These are phyloP conservation scores for Aphanoascus verrucosus DNA, from an alignment of 2,329 filamentous ascomycete genomes.

Conservation along the genomic window DNA sequence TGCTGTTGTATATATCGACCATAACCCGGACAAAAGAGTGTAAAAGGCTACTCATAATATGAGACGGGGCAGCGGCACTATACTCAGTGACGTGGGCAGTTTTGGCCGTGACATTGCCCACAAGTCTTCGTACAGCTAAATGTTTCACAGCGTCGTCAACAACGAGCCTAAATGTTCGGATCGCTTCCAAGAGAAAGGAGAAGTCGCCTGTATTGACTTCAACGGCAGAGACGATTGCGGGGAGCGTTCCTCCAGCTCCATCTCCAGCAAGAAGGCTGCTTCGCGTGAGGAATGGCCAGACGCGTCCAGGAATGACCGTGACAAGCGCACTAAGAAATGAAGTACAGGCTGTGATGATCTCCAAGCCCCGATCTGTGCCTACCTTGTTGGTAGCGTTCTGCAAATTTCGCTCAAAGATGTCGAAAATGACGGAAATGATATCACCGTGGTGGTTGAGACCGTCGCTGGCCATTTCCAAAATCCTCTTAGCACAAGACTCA, in stretches of 20 bases:
- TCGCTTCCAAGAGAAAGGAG: constrained; percentile 62
- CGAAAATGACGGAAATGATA: constrained; percentile 69
- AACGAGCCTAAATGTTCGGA: constrained; percentile 62
- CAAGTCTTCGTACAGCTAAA: constrained; percentile 38
- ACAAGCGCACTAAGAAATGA: constrained; percentile 69
- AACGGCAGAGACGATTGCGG: constrained; percentile 66
- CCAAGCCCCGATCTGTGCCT: constrained; percentile 51
- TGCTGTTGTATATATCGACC: constrained; percentile 77
- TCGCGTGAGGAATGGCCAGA: constrained; percentile 81
- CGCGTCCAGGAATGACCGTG: constrained; percentile 61
- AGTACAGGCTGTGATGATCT: constrained; percentile 62
- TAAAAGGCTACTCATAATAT: constrained; percentile 61
- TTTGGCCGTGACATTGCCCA: constrained; percentile 24
- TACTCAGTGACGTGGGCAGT: constrained; percentile 31
- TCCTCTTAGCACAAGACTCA: constrained; percentile 31
- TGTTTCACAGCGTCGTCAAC: constrained; percentile 60
- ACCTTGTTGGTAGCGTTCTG: constrained; percentile 46
- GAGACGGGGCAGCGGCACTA: constrained; percentile 66
- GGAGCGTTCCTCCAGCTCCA: constrained; percentile 64
- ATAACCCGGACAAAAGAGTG: constrained; percentile 63
- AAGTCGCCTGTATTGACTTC: constrained; percentile 70
- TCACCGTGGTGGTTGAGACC: constrained; percentile 46
- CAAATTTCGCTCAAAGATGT: constrained; percentile 65
- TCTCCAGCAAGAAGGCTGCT: constrained; percentile 70
- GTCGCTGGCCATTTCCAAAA: constrained; percentile 43